These are phyloP conservation scores for Cylindrotheca fusiformis DNA, from an alignment of 108 stramenopile species.

Conservation along the genomic window DNA sequence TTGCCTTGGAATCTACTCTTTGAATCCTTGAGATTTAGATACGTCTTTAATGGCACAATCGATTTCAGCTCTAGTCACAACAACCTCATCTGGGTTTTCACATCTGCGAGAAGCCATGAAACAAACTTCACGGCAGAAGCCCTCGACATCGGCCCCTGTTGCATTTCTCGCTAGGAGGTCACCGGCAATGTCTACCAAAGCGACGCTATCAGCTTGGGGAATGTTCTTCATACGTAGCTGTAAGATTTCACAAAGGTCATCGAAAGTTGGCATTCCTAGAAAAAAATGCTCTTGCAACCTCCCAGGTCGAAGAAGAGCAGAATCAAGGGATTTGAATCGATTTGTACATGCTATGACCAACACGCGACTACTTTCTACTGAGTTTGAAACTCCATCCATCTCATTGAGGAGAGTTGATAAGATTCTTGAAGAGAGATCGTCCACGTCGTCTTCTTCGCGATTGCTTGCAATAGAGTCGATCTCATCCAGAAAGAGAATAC, in stretches of 20 bases:
- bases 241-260: conserved; percentile 53
- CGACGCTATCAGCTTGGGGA: conserved; percentile 19
- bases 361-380: conserved; percentile 60
- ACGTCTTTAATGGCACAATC: neutral
- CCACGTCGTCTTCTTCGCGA: conserved; percentile 70
- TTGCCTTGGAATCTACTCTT: no score
- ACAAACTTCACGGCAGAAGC: conserved; percentile 68
- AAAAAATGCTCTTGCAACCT: conserved; percentile 86
- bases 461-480: conserved; percentile 93
- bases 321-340: conserved; percentile 87
- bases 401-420: conserved; percentile 95
- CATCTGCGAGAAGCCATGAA: conserved; percentile 19
- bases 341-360: conserved; percentile 97
- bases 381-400: conserved; percentile 93
- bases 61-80: conserved; percentile 13
- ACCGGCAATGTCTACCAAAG: conserved; percentile 23
- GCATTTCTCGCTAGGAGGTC: conserved; percentile 22
- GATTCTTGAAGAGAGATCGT: conserved; percentile 55
- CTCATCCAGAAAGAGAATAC: conserved; percentile 96
- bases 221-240: conserved; percentile 30
- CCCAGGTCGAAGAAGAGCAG: conserved; percentile 94
- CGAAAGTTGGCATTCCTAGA: conserved; percentile 37
- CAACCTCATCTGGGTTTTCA: conserved; percentile 1
- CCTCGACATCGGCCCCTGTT: conserved; percentile 70
- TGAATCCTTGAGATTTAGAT: no score